These are phyloP conservation scores for Mollisiaceae sp. DNA, from an alignment of 2,329 filamentous ascomycete genomes.

Conservation along the genomic window DNA sequence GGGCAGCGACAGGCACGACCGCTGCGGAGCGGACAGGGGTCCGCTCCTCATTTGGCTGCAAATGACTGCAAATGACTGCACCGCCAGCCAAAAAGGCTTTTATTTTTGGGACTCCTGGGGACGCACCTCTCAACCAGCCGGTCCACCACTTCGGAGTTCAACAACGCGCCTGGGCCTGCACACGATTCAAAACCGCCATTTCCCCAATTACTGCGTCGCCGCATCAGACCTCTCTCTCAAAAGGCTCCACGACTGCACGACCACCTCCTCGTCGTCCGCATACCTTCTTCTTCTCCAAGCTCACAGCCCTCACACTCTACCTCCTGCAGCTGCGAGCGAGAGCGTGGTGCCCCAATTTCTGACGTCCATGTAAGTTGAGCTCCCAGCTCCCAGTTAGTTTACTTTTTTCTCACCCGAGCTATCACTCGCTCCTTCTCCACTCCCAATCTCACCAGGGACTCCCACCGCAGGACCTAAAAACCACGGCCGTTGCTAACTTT, in stretches of 20 bases:
- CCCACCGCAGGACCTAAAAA: constrained; percentile 19
- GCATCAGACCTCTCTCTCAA: neutral
- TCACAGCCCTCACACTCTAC: neutral
- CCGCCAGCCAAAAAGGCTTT: neutral
- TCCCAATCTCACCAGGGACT: neutral
- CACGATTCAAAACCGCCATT: constrained; percentile 11
- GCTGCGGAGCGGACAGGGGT: constrained; percentile 3
- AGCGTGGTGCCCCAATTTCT: constrained; percentile 15
- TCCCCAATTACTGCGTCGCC: constrained; percentile 7
- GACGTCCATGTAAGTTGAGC: constrained; percentile 19
- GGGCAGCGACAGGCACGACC: constrained; percentile 5
- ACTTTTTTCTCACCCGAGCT: constrained; percentile 14
- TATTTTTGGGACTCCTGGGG: neutral
- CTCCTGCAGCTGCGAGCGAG: constrained; percentile 4
- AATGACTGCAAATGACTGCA: too few species aligned
- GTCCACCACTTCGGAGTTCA: constrained; percentile 11
- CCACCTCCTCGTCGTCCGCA: neutral
- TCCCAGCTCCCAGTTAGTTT: too few species aligned
- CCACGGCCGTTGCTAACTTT: constrained; percentile 31
- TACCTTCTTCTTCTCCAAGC: neutral
- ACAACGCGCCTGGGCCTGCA: constrained; percentile 1
- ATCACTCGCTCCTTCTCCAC: neutral
- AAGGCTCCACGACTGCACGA: constrained; percentile 1
- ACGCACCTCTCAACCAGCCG: constrained; percentile 5
- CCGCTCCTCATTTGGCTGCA: neutral